phyloP scores from a whole-genome alignment of 108 stramenopile genomes.

The Skeletonema marinoi region DNA sequence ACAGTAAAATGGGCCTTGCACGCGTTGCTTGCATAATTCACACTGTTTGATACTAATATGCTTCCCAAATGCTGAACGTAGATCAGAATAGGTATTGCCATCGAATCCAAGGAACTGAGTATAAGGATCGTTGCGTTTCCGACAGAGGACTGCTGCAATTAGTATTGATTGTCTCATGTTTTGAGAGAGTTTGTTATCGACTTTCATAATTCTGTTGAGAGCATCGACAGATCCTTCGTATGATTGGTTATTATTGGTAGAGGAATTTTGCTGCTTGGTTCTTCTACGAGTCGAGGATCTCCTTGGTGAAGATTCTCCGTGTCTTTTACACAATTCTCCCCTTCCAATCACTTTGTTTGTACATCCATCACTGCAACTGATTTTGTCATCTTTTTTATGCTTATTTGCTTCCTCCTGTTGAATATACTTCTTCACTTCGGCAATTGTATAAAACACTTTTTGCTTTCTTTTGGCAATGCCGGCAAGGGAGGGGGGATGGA shows the following conservation, averaged over 20 bases:
- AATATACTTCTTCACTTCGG: conserved; percentile 3
- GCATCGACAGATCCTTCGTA: background rate
- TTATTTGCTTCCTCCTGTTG: background rate
- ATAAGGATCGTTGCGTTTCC: conserved; percentile 5
- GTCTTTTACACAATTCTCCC: background rate
- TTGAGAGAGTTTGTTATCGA: conserved; percentile 11
- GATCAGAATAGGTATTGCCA: conserved; percentile 27
- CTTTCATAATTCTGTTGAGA: conserved; percentile 27
- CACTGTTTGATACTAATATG: conserved; percentile 33
- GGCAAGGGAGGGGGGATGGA: background rate
- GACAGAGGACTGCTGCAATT: conserved; percentile 16
- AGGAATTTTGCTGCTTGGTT: background rate
- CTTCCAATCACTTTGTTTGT: no score
- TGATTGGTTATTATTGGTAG: background rate
- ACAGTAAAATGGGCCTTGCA: conserved; percentile 34
- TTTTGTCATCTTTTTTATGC: background rate
- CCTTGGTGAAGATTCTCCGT: background rate
- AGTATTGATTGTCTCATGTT: conserved; percentile 34
- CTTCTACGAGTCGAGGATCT: background rate
- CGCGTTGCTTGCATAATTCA: conserved; percentile 28
- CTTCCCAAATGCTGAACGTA: conserved; percentile 24
- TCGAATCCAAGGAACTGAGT: conserved; percentile 18
- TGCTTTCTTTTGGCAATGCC: background rate
- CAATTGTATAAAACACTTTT: background rate
- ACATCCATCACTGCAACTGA: background rate